Base-by-base conservation (phyloP, 306 rosid genomes). In the Sophora flavescens region DNA sequence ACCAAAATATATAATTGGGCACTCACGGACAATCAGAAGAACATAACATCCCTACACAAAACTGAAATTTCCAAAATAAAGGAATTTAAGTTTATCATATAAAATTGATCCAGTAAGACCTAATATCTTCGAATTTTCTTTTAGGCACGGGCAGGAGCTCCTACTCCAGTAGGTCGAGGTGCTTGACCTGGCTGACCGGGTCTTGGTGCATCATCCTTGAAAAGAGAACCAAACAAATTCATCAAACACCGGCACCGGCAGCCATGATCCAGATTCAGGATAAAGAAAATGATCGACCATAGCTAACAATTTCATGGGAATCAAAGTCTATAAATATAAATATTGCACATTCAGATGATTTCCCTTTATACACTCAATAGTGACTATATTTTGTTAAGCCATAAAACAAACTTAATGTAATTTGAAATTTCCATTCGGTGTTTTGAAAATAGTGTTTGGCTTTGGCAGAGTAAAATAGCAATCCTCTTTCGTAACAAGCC, bases 141-240 rank as follows among this genome's bases (percentile, higher is more conserved):
- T 68, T 59, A 90, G 56, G 84, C 2, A 8, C 90, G 92, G 16
- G 73, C 80, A 26, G 95, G 84, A 52, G 61, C 84, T 17, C 66
- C 84, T 3, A 38, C 81, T 42, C 89, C 95, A 45, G 87, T 84
- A 39, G 91, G 84, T 18, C 92, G 89, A 16, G 96, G 88, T 3
- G 84, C 91, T 72, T 81, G 88, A 26, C 96, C 92, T 18, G 96
- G 96, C 68, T 83, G 92, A 28, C 92, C 92, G 1, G 95, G 90
- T 81, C 91, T 88, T 32, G 88, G 89, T 0, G 76, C 81, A 67
- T 90, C 95, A 64, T 90, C 95, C 95, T 90, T 42, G 18, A 72
- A 78, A 76, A 69, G 3, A 33, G 53, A 70, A 64, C 0, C 38
- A 63, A 42, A 80, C 9, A 78, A 12, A 2, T 22, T 15, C 2